These are phyloP conservation scores for Podospora conica DNA, from an alignment of 495 filamentous ascomycete species.

Conservation along the genomic window DNA sequence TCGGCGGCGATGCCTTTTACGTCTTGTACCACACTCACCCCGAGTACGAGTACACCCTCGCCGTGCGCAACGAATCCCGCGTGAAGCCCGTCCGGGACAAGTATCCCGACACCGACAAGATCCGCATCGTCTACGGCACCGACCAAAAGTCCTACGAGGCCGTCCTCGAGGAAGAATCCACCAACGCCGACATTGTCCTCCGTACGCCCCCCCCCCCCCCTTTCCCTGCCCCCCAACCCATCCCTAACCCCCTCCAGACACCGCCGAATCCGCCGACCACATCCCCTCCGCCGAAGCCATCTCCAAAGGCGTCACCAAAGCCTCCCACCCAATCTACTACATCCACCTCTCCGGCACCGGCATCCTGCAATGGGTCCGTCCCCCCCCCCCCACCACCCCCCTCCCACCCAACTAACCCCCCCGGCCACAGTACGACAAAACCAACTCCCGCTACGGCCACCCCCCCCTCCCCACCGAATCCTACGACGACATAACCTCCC, in stretches of 20 bases:
- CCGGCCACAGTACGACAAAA: conserved; percentile 28
- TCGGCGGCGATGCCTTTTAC: conserved; percentile 67
- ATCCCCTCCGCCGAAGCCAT: conserved; percentile 38
- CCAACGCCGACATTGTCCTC: conserved; percentile 60
- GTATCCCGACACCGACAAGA: conserved; percentile 43
- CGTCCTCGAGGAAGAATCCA: conserved; percentile 51
- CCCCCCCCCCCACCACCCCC: not conserved
- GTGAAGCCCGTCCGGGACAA: conserved; percentile 52
- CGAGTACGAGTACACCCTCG: conserved; percentile 58
- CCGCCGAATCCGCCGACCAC: conserved; percentile 43
- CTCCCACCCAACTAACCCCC: not conserved
- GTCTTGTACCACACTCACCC: conserved; percentile 55
- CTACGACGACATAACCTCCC: conserved; percentile 33
- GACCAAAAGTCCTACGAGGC: conserved; percentile 51
- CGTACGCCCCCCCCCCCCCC: conserved; percentile 38
- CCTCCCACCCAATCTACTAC: conserved; percentile 43
- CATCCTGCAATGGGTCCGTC: conserved; percentile 35
- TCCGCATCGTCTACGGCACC: conserved; percentile 44
- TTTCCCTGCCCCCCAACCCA: not conserved
- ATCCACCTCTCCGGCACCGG: conserved; percentile 44
- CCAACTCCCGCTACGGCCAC: conserved; percentile 36
- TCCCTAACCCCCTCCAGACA: conserved; percentile 29
- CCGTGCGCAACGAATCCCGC: conserved; percentile 64
- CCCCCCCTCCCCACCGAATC: conserved; percentile 31
- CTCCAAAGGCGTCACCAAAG: conserved; percentile 31